Evolutionary conservation across 345 rosid species (phyloP).

Genomic region (Erucastrum elatum): DNA sequence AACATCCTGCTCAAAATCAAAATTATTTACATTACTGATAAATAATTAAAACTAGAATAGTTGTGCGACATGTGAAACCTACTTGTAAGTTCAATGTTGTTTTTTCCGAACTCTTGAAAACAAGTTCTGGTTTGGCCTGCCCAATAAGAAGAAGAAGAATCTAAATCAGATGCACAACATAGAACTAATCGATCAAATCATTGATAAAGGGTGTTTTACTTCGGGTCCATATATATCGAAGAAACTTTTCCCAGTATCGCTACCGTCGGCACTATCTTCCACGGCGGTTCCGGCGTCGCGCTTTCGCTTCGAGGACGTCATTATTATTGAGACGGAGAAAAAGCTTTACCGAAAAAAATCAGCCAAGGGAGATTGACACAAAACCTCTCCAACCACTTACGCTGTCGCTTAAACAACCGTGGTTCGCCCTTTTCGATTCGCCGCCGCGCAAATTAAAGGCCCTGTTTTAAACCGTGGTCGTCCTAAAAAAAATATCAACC

Average conservation of each 20-base stretch:
- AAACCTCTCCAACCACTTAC: too few species aligned
- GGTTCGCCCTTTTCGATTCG: neutral
- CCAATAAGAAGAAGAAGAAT: neutral
- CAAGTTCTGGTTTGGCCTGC: neutral
- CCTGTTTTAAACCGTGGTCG: neutral
- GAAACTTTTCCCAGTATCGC: neutral
- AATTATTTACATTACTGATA: neutral
- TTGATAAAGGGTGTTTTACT: neutral
- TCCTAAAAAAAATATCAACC: neutral
- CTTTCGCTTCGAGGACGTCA: neutral
- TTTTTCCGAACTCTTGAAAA: neutral
- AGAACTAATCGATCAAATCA: neutral
- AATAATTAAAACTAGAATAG: neutral
- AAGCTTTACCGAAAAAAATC: neutral
- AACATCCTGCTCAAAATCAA: constrained; percentile 55
- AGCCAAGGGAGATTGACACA: neutral
- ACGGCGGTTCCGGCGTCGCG: constrained; percentile 16
- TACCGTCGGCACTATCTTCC: neutral
- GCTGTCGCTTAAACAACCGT: too few species aligned
- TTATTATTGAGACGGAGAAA: neutral
- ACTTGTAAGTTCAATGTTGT: neutral
- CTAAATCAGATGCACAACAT: neutral
- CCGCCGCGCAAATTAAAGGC: neutral
- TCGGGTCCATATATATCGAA: neutral
- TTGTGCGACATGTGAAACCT: neutral